Conservation (phyloP, 148 eudicot genomes). For the Vaccinium corymbosum region DNA sequence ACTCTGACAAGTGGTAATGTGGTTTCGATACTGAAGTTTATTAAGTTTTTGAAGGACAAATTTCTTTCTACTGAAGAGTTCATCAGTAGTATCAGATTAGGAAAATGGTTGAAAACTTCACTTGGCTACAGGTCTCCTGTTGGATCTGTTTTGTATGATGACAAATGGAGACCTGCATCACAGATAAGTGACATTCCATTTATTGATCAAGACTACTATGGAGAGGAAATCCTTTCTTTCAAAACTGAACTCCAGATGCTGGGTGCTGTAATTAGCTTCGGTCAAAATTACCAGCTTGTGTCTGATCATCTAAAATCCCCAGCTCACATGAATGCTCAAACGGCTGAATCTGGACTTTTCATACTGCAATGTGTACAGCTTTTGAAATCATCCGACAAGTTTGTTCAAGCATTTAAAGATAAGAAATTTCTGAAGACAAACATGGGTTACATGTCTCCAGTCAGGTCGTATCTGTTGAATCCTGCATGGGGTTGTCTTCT, state of each 20-base stretch:
- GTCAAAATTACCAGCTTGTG: slow-evolving; percentile 33
- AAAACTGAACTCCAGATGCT: slow-evolving; percentile 48
- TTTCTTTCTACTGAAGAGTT: slow-evolving; percentile 36
- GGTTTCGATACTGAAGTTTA: slow-evolving; percentile 42
- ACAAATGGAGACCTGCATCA: slow-evolving; percentile 43
- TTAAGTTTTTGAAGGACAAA: slow-evolving; percentile 37
- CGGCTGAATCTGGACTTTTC: slow-evolving; percentile 30
- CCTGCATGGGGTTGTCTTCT: slow-evolving; percentile 54
- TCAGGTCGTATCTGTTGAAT: slow-evolving; percentile 39
- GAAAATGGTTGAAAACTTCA: slow-evolving; percentile 48
- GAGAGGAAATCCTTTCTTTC: slow-evolving; percentile 25
- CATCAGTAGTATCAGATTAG: slow-evolving; percentile 30
- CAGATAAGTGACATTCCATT: slow-evolving; percentile 44
- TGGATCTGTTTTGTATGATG: slow-evolving; percentile 40
- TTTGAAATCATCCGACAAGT: slow-evolving; percentile 18
- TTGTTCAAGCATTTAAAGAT: slow-evolving; percentile 30
- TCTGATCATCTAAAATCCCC: slow-evolving; percentile 39
- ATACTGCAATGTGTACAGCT: slow-evolving; percentile 35
- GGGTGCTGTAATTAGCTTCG: slow-evolving; percentile 38
- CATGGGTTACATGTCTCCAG: slow-evolving; percentile 38
- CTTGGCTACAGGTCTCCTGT: slow-evolving; percentile 41
- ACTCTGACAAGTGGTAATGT: slow-evolving; percentile 44
- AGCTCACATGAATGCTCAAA: slow-evolving; percentile 12
- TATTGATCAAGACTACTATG: slow-evolving; percentile 44
- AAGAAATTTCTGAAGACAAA: slow-evolving; percentile 43